Evolutionary conservation across 768 basidiomycete species (phyloP).

Genomic region (Auriscalpium vulgare): DNA sequence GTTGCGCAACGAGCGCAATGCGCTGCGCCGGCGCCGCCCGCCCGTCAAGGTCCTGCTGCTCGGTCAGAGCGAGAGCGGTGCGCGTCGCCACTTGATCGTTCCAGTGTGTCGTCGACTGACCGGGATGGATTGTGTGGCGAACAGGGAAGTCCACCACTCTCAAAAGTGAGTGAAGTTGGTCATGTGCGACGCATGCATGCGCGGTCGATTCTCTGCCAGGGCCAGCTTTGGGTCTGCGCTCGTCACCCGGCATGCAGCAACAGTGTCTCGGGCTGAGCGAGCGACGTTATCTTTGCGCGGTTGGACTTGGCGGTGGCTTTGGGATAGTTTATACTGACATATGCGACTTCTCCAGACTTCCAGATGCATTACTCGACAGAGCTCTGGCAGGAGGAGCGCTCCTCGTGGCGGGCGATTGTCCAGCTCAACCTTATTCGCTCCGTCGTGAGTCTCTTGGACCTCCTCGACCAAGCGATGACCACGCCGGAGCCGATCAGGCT

Average conservation of each 20-base stretch:
- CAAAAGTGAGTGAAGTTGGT: conserved; percentile 24
- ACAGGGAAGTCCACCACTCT: conserved; percentile 34
- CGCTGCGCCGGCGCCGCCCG: conserved; percentile 21
- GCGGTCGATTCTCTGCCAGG: not conserved
- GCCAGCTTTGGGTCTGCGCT: conserved; percentile 28
- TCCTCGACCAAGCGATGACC: conserved; percentile 48
- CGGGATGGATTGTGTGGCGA: not conserved
- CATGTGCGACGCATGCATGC: too few relatives aligned
- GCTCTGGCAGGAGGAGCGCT: conserved; percentile 61
- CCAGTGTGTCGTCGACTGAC: not conserved
- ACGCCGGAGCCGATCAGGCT: conserved; percentile 7
- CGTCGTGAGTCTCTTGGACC: conserved; percentile 55
- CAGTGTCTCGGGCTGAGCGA: too few relatives aligned
- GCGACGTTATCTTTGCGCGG: not conserved
- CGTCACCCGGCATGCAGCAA: not conserved
- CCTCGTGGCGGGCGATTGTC: conserved; percentile 69
- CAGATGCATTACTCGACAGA: conserved; percentile 58
- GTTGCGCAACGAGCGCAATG: conserved; percentile 23
- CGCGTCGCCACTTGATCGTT: conserved; percentile 9
- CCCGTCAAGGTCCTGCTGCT: conserved; percentile 31
- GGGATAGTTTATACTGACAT: not conserved
- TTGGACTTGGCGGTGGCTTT: not conserved
- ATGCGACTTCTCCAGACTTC: conserved; percentile 41
- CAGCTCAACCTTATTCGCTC: conserved; percentile 75
- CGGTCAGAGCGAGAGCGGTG: conserved; percentile 30